Evolutionary conservation across 345 rosid species (phyloP), one percentile per base, ranked within the genome.

Genomic region (Boechera retrofracta): DNA sequence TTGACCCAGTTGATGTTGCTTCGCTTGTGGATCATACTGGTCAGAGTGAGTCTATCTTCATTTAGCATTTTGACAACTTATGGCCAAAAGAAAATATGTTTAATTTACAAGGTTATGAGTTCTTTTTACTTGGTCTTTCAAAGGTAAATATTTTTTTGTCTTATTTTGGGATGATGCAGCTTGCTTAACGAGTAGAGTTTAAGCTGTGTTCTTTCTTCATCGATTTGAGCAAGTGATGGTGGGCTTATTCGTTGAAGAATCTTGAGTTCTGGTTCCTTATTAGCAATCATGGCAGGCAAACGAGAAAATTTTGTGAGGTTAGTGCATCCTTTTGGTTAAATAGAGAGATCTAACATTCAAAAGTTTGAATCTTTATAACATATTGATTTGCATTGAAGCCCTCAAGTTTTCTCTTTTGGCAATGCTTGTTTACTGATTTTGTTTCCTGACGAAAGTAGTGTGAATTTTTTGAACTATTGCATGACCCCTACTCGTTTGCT

Each of bases 271-370:
- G 21, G 7, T 74, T 66, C 47, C 45, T 70, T 57, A 31, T 54
- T 8, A 67, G 42, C 67, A 15, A 66, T 11, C 44, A 75, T 75
- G 79, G 73, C 79, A 57, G 60, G 79, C 67, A 75, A 67, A 67
- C 73, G 60, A 48, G 60, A 75, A 3, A 58, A 8, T 5, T 66
- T 75, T 58, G 67, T 58, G 67, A 75, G 79, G 79, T 75, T 47
- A 67, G 79, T 57, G 15, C 59, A 44, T 48, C 26, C 21, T 65
- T 74, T 54, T 54, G 24, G 45, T 54, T 11, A 4, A 16, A 13
- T 24, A 42, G 28, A 41, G 47, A 71, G 75, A 47, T 48, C 26
- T 57, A 16, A 42, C 42, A 57, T 57, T 41, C 54, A 56, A 70
- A 33, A 42, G 7, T 57, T 45, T 42, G 24, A 18, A 57, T 44